phyloP scores from a whole-genome alignment of 148 eudicot genomes.

The Simmondsia chinensis region DNA sequence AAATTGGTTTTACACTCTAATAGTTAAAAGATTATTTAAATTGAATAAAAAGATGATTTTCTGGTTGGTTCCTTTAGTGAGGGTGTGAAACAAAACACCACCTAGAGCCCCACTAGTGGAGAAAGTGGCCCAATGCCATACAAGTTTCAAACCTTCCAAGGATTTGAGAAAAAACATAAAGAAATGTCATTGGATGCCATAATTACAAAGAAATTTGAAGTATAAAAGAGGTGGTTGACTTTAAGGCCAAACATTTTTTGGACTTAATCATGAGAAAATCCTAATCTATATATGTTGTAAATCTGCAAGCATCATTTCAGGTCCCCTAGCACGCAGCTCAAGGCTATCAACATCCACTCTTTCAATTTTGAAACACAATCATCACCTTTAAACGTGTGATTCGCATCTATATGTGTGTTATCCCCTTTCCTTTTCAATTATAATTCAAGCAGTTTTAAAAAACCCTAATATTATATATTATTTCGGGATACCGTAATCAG shows the following conservation, averaged over 20 bases:
- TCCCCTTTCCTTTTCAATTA: too few relatives aligned
- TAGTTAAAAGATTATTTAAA: constrained; percentile 1
- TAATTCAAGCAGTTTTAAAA: too few relatives aligned
- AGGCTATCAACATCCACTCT: constrained; percentile 16
- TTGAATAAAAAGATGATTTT: constrained; percentile 28
- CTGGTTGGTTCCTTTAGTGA: constrained; percentile 3
- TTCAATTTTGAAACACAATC: constrained; percentile 30
- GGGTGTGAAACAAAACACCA: constrained; percentile 26
- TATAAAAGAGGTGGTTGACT: constrained; percentile 21
- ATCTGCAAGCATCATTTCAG: constrained; percentile 49
- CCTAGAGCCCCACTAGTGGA: constrained; percentile 36
- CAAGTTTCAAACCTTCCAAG: constrained; percentile 27
- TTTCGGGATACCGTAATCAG: too few relatives aligned
- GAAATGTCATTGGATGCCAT: constrained; percentile 42
- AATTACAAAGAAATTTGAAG: constrained; percentile 8
- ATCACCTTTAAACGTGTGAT: constrained; percentile 30
- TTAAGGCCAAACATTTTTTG: constrained; percentile 18
- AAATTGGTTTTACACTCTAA: background rate
- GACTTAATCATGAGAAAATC: constrained; percentile 24
- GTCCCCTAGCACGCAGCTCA: constrained; percentile 27
- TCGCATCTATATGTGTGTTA: constrained; percentile 12
- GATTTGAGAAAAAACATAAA: constrained; percentile 14
- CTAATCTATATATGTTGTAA: constrained; percentile 25
- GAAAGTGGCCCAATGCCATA: constrained; percentile 33
- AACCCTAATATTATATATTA: too few relatives aligned